Conservation (phyloP, 345 rosid species). For the Hibiscus syriacus region DNA sequence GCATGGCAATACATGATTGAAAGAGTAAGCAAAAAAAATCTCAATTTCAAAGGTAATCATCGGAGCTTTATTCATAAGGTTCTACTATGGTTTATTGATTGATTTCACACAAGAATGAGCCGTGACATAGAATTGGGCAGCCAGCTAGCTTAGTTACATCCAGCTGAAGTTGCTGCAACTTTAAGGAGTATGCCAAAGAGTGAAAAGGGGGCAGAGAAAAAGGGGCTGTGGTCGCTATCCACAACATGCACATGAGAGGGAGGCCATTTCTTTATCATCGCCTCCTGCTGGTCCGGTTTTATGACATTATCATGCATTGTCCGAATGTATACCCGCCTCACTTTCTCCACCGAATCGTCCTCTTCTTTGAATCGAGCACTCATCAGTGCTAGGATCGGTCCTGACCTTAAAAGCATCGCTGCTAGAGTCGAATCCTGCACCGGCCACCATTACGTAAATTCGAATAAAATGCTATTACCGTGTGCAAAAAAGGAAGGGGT, state of each 20-base stretch:
- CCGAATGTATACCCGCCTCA: conserved; percentile 59
- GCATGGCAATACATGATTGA: neutral
- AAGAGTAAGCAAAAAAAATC: neutral
- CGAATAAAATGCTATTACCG: no score
- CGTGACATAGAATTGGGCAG: neutral
- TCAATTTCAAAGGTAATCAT: neutral
- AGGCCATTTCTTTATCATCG: conserved; percentile 69
- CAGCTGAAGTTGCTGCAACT: conserved; percentile 41
- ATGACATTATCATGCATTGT: conserved; percentile 53
- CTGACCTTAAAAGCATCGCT: conserved; percentile 68
- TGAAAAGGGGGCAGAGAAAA: conserved; percentile 60
- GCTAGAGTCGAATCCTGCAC: conserved; percentile 64
- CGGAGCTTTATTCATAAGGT: neutral
- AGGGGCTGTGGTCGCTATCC: conserved; percentile 83
- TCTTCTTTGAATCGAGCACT: conserved; percentile 36
- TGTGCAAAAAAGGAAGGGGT: neutral
- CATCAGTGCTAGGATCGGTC: conserved; percentile 50
- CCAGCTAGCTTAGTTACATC: conserved; percentile 9
- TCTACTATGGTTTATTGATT: neutral
- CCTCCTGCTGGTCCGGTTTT: conserved; percentile 69
- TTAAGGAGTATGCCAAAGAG: conserved; percentile 67
- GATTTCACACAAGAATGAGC: conserved; percentile 1
- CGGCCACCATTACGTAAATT: neutral
- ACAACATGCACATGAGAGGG: conserved; percentile 45
- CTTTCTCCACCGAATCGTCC: conserved; percentile 15